Evolutionary conservation across 2,329 filamentous ascomycete species (phyloP).

Genomic region (Diplodia corticola): DNA sequence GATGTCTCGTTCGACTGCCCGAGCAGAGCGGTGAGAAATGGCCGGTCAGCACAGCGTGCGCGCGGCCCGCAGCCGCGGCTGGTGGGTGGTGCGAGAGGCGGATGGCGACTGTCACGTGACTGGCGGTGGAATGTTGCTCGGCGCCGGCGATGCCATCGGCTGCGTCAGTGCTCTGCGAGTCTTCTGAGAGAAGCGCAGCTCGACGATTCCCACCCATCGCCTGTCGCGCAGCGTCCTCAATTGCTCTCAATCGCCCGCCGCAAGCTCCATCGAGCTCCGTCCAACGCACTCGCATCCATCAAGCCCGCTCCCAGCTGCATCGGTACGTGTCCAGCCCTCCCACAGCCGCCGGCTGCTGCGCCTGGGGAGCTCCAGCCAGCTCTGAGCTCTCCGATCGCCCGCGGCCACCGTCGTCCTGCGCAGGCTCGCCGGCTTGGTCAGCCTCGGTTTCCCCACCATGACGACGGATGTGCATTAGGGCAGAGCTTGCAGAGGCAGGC

Average conservation of each 20-base stretch:
- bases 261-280: neutral
- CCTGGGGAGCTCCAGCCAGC: constrained; percentile 19
- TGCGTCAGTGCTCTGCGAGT: constrained; percentile 13
- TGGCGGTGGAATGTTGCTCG: neutral
- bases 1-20: neutral
- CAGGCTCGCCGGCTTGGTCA: neutral
- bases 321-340: constrained; percentile 5
- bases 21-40: neutral
- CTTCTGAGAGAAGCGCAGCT: constrained; percentile 1
- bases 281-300: neutral
- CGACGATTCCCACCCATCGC: constrained; percentile 6
- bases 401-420: neutral
- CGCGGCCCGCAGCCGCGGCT: neutral
- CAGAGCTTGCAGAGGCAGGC: constrained; percentile 18
- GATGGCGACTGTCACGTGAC: neutral
- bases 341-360: neutral
- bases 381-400: constrained; percentile 21
- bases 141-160: neutral
- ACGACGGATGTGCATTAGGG: constrained; percentile 16
- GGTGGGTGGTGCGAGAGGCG: neutral
- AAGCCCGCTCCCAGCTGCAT: neutral
- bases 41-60: neutral
- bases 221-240: neutral
- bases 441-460: constrained; percentile 17
- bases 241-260: constrained; percentile 12